Base-by-base conservation (phyloP, 2,329 filamentous ascomycete species). In the Aspergillus floridensis region DNA sequence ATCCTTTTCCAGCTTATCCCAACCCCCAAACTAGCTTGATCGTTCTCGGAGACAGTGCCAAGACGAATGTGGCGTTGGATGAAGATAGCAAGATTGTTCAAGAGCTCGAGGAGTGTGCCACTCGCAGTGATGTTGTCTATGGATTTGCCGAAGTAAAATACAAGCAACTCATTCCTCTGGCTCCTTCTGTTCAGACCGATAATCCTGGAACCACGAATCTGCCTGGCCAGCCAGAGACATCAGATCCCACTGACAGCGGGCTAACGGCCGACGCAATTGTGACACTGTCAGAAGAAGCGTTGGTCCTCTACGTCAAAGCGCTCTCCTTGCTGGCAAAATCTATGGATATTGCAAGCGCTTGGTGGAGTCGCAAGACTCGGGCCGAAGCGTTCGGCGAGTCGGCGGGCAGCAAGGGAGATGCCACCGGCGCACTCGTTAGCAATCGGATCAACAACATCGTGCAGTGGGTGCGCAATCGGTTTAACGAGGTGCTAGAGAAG, bases 131-230 rank as follows among this genome's bases (percentile, higher is more conserved):
- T 74, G 95, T 97, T 49, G 93, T 99, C 2, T 99, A 93, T 73
- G 93, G 93, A 3, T 98, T 99, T 76, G 95, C 95, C 5, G 93
- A 99, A 77, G 93, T 99, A 71, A 99, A 99, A 76, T 97, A 96
- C 77, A 95, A 96, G 76, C 95, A 99, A 75, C 84, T 99, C n/a
- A 86, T 97, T 53, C 95, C 95, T 3, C 80, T 95, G 49, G 87
- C 91, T 1, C 95, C 93, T 1, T 93, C 90, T 4, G 72, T 73
- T 22, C 76, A 77, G 32, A 66, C 71, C 5, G 75, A 79, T 46
- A 60, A 64, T 3, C 56, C 70, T 6, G 66, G 66, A 10, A 72
- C 69, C 52, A 63, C 64, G 47, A 70, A 49, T 67, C 66, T 55
- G 58, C 76, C 51, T 63, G 74, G 60, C 46, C 74, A 59, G 58